Percentiles rank a stretch among this genome's conserved stretches.
Evolutionary conservation across 2,329 filamentous ascomycete species (phyloP).

Genomic region (Aspergillus ibericus): DNA sequence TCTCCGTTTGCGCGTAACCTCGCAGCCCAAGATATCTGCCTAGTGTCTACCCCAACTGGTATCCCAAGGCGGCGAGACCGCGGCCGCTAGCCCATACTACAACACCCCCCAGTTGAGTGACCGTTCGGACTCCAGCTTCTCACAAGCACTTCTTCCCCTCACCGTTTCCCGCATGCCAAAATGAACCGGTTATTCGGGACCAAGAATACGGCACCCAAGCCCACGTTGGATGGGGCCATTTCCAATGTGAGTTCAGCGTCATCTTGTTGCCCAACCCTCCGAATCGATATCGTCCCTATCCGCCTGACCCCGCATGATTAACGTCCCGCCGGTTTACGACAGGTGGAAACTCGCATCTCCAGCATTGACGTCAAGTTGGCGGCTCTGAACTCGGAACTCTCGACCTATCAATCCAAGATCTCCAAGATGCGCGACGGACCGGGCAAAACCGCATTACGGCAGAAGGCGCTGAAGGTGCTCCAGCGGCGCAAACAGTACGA

Average conservation of each 20-base stretch:
- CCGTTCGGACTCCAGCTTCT: background rate
- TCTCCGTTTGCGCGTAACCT: background rate
- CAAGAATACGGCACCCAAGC: slow-evolving; percentile 83
- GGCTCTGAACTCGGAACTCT: slow-evolving; percentile 85
- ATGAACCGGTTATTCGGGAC: slow-evolving; percentile 98
- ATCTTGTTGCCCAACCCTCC: slow-evolving; percentile 16
- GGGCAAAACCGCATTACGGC: slow-evolving; percentile 86
- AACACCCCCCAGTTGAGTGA: background rate
- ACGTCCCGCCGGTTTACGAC: slow-evolving; percentile 1
- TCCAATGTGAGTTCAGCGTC: slow-evolving; percentile 60
- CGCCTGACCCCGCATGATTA: slow-evolving; percentile 6
- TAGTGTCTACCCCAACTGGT: background rate
- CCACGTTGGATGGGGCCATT: slow-evolving; percentile 81
- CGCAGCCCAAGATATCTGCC: background rate
- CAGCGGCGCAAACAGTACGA: slow-evolving; percentile 95
- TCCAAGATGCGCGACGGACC: slow-evolving; percentile 93
- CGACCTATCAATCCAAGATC: slow-evolving; percentile 83
- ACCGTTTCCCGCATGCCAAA: slow-evolving; percentile 27
- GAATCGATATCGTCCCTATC: background rate
- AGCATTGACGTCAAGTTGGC: slow-evolving; percentile 93
- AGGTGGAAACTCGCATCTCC: slow-evolving; percentile 79
- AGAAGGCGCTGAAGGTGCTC: slow-evolving; percentile 91
- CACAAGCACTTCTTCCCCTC: background rate
- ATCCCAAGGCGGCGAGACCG: slow-evolving; percentile 1
- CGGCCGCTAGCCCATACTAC: background rate